A percentile compares a stretch with the other conserved stretches of the same genome.
These are phyloP conservation scores for Abrus precatorius DNA, from an alignment of 306 rosid genomes.

Conservation along the genomic window DNA sequence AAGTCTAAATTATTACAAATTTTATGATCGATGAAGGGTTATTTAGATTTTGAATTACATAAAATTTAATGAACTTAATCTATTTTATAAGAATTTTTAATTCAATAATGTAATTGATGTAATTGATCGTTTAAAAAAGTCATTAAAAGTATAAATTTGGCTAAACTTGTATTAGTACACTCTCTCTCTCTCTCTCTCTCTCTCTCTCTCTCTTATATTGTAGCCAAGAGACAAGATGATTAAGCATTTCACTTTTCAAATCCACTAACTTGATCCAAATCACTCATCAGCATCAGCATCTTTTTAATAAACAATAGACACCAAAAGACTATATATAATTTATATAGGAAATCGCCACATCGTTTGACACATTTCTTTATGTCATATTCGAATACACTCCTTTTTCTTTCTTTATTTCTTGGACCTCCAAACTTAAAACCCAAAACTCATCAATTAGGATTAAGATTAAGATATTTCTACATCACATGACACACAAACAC, in stretches of 20 bases:
- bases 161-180: not conserved
- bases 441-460: not conserved
- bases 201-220: too few relatives aligned
- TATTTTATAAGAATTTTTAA: not conserved
- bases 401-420: not conserved
- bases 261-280: conserved; percentile 46
- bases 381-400: not conserved
- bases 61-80: not conserved
- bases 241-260: conserved; percentile 35
- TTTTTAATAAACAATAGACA: not conserved
- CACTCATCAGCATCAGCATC: conserved; percentile 7
- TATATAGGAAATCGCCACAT: conserved; percentile 6
- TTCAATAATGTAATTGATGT: not conserved
- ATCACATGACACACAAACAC: conserved; percentile 38
- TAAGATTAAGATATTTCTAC: not conserved
- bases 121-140: not conserved
- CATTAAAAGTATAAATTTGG: not conserved
- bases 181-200: not conserved
- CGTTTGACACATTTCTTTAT: conserved; percentile 18
- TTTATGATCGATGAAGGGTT: not conserved
- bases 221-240: conserved; percentile 47
- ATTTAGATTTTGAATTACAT: not conserved
- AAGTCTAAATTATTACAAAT: not conserved
- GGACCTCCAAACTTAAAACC: not conserved
- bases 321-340: conserved; percentile 15